Conservation (phyloP, 2,329 filamentous ascomycete species). For the Coniochaeta prunicola region DNA sequence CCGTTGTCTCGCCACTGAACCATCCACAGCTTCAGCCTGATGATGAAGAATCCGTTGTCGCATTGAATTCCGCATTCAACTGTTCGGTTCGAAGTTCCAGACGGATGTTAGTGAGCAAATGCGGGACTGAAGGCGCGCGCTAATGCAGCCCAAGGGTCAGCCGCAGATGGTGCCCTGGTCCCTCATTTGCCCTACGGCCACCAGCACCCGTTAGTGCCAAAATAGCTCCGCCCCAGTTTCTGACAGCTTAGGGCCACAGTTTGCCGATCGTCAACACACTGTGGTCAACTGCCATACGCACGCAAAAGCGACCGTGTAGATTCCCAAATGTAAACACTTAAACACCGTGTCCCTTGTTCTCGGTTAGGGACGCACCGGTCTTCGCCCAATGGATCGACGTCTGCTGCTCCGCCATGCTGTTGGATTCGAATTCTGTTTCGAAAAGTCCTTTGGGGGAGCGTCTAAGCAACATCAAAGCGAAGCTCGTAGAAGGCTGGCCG, state of each 20-base stretch:
- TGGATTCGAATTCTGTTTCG: neutral
- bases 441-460: neutral
- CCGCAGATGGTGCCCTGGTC: slow-evolving; percentile 3
- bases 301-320: neutral
- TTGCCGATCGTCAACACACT: neutral
- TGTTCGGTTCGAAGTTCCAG: neutral
- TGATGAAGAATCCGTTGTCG: neutral
- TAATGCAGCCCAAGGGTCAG: slow-evolving; percentile 6
- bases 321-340: too few relatives aligned
- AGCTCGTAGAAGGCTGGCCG: neutral
- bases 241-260: neutral
- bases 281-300: neutral
- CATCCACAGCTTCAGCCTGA: neutral
- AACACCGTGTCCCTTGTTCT: neutral
- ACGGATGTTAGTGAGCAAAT: neutral
- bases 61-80: neutral
- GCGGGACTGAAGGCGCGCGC: slow-evolving; percentile 1
- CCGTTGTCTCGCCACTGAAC: neutral
- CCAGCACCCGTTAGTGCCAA: slow-evolving; percentile 1
- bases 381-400: neutral
- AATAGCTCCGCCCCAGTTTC: slow-evolving; percentile 9
- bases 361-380: neutral
- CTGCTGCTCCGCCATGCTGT: too few relatives aligned
- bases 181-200: neutral
- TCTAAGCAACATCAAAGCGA: neutral